Evolutionary conservation across 768 basidiomycete genomes (phyloP), one percentile per base, ranked within the genome.

Genomic region (Rubroboletus pulcherrimus): DNA sequence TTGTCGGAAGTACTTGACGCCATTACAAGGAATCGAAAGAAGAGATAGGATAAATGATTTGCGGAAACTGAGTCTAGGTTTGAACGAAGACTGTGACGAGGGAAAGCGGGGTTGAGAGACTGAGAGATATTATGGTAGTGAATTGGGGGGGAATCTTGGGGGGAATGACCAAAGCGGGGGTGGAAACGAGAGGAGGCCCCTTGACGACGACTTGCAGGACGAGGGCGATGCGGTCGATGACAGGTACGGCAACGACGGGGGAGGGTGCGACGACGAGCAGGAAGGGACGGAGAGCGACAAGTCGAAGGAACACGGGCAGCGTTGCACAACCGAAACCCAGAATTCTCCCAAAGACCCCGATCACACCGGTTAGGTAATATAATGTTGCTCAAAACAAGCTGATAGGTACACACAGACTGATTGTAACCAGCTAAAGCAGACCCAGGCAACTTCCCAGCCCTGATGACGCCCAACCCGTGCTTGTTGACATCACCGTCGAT

Each of bases 271-370:
- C 60, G 66, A 66, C 61, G 65, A 63, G 63, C 53, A 63, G 58
- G 66, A 58, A 65, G 58, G 62, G 64, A 63, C 66, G 57, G 66
- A 65, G 68, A 68, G 66, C 56, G 63, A 70, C 69, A 57, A 69
- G 64, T 62, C 62, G 50, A 68, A 64, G 63, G 63, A 49, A 59
- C 66, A 66, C 55, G 53, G 48, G 52, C 59, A 63, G 69, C 67
- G 68, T 72, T 72, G 69, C 69, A 72, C 63, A 71, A 69, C 57
- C 54, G 59, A 70, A 66, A 67, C 63, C 53, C 66, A 55, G 61
- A 64, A 67, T 67, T 71, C 69, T 72, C 71, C 35, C 71, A 69
- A 70, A 67, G 70, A 73, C 71, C 62, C 66, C 59, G 42, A 7
- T 34, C 10, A 72, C 61, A 9, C 14, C 1, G 2, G 12, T 70